phyloP scores from a whole-genome alignment of 2,329 filamentous ascomycete genomes.

The Nigrospora oryzae region DNA sequence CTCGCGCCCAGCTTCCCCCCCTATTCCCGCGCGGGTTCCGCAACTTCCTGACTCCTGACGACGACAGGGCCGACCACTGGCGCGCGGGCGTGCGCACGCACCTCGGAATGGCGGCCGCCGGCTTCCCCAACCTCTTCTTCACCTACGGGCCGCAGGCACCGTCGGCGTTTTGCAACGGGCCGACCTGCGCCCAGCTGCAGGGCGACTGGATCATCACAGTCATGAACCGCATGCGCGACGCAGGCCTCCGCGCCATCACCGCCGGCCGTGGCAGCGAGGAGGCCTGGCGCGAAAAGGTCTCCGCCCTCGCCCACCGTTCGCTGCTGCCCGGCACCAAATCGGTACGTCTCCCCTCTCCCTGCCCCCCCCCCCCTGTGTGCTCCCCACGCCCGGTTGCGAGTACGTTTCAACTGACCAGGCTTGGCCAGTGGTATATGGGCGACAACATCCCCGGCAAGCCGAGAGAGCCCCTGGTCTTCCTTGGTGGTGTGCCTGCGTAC shows the following conservation, averaged over 20 bases:
- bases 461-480: constrained; percentile 24
- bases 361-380: neutral
- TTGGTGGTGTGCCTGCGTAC: constrained; percentile 12
- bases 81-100: constrained; percentile 20
- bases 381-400: too few species aligned
- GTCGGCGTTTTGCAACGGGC: constrained; percentile 26
- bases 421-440: constrained; percentile 23
- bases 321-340: constrained; percentile 21
- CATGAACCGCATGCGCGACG: constrained; percentile 19
- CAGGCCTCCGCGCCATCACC: constrained; percentile 20
- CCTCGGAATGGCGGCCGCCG: constrained; percentile 27
- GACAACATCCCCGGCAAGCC: constrained; percentile 29
- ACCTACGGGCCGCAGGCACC: constrained; percentile 30
- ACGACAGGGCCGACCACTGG: constrained; percentile 15
- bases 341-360: constrained; percentile 7
- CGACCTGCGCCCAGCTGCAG: constrained; percentile 27
- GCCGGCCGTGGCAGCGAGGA: constrained; percentile 16
- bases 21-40: too few species aligned
- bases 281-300: constrained; percentile 19
- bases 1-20: too few species aligned
- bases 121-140: constrained; percentile 37
- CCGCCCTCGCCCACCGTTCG: constrained; percentile 15
- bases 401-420: neutral
- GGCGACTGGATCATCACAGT: constrained; percentile 25
- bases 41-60: too few species aligned